A percentile compares a stretch with the other conserved stretches of the same genome.
Evolutionary conservation across 768 basidiomycete genomes (phyloP).

Genomic region (Cubamyces sp.): DNA sequence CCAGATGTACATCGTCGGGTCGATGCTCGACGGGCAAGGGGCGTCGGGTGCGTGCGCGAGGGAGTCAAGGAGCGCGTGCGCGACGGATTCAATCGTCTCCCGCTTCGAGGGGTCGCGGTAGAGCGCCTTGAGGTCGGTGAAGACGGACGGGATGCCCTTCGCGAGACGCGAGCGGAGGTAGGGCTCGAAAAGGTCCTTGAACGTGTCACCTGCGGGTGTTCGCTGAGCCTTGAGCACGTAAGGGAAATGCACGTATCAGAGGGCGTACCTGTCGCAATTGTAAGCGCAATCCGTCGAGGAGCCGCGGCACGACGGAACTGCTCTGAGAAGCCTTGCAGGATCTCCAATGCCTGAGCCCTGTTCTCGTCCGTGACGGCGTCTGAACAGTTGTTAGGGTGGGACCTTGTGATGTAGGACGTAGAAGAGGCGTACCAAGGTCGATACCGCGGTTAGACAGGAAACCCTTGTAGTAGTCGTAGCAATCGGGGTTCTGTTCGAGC

Average conservation of each 20-base stretch:
- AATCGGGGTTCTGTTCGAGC: slow-evolving; percentile 86
- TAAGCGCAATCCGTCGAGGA: slow-evolving; percentile 75
- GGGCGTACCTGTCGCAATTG: slow-evolving; percentile 55
- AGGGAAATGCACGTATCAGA: no score
- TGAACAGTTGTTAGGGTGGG: slow-evolving; percentile 23
- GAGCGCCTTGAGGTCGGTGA: slow-evolving; percentile 87
- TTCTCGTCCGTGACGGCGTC: slow-evolving; percentile 52
- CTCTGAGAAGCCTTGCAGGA: slow-evolving; percentile 61
- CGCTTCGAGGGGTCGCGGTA: slow-evolving; percentile 72
- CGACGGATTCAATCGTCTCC: slow-evolving; percentile 66
- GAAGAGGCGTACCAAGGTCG: slow-evolving; percentile 55
- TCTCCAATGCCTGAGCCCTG: slow-evolving; percentile 53
- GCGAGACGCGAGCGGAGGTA: slow-evolving; percentile 74
- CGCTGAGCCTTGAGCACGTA: background rate
- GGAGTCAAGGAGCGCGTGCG: slow-evolving; percentile 51
- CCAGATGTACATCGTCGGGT: slow-evolving; percentile 90
- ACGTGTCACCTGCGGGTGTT: slow-evolving; percentile 56
- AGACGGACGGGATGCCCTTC: slow-evolving; percentile 92
- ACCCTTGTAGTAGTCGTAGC: slow-evolving; percentile 76
- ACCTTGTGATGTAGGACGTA: background rate
- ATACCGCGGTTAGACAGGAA: slow-evolving; percentile 70
- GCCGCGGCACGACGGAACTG: slow-evolving; percentile 71
- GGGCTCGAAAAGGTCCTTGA: slow-evolving; percentile 60
- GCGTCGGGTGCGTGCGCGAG: slow-evolving; percentile 42
- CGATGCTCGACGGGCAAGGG: slow-evolving; percentile 39